Evolutionary conservation across 768 basidiomycete genomes (phyloP).

Genomic region (Cubamyces lactineus): DNA sequence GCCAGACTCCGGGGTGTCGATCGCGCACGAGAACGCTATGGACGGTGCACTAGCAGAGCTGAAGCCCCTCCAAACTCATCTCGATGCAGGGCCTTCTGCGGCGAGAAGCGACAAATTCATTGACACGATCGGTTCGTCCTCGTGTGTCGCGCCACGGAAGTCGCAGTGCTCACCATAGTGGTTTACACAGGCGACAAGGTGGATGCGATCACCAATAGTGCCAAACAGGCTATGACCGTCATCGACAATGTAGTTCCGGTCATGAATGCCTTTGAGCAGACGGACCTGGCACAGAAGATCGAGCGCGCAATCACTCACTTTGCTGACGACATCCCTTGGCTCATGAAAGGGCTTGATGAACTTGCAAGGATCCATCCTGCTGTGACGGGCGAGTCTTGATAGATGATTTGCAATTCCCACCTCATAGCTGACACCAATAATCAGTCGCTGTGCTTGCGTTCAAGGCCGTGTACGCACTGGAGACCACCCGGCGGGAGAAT

Average conservation of each 20-base stretch:
- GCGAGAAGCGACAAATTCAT: not conserved
- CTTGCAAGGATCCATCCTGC: slow-evolving; percentile 33
- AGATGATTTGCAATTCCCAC: not conserved
- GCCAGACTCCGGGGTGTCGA: not conserved
- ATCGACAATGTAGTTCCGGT: not conserved
- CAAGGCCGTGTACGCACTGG: slow-evolving; percentile 1
- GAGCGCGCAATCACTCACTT: slow-evolving; percentile 23
- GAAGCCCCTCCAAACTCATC: not conserved
- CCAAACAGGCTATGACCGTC: not conserved
- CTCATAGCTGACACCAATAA: too few relatives aligned
- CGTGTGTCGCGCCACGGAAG: not conserved
- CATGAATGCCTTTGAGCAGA: not conserved
- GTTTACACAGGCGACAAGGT: not conserved
- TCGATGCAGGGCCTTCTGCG: not conserved
- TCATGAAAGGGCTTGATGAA: slow-evolving; percentile 34
- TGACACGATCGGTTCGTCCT: not conserved
- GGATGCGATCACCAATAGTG: not conserved
- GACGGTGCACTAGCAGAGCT: not conserved
- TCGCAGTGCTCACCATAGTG: not conserved
- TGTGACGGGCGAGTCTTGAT: slow-evolving; percentile 27
- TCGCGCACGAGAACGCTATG: not conserved
- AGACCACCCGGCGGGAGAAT: slow-evolving; percentile 4
- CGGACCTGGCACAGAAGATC: slow-evolving; percentile 14
- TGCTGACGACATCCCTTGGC: slow-evolving; percentile 29
- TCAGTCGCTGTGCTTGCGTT: slow-evolving; percentile 10